Evolutionary conservation across 129 eudicot species (phyloP), one percentile per base, ranked within the genome.

Genomic region (Pulicaria dysenterica): DNA sequence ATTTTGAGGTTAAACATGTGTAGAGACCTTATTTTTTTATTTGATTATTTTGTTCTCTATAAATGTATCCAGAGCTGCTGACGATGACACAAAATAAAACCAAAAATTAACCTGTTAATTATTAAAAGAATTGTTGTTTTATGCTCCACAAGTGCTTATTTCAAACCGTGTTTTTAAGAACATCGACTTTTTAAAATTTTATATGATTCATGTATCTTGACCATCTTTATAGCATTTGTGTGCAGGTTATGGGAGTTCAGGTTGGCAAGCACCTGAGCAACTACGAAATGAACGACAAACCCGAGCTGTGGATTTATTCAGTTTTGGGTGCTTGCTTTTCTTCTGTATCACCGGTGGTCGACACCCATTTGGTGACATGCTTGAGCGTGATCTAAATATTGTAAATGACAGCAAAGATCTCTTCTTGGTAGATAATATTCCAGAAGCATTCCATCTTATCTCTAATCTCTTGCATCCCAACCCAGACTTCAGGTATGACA

Each of bases 261-360:
- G 97, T 44, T 92, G 97, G 97, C 96, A 89, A 77, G 97, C 97
- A 68, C 97, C 97, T 4, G 96, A 92, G 73, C 97, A 89, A 86
- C 86, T 92, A 72, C 88, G 80, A 43, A 67, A 79, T 53, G 96
- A 83, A 80, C 83, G 93, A 9, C 97, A 92, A 76, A 84, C 97
- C 3, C 96, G 96, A 55, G 94, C 93, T 47, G 89, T 92, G 42
- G 97, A 92, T 75, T 73, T 92, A 53, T 92, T 92, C 74, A 84
- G 96, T 81, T 83, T 88, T 44, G 97, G 97, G 62, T 92, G 97
- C 69, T 67, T 92, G 74, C 93, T 92, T 57, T 92, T 88, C 78
- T 92, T 86, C 77, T 92, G 96, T 79, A 78, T 92, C 17, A 88
- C 97, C 16, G 94, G 97, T 19, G 97, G 97, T 60, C 79, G 85